Conservation (phyloP, 2,329 filamentous ascomycete species). For the Alternaria sp. region DNA sequence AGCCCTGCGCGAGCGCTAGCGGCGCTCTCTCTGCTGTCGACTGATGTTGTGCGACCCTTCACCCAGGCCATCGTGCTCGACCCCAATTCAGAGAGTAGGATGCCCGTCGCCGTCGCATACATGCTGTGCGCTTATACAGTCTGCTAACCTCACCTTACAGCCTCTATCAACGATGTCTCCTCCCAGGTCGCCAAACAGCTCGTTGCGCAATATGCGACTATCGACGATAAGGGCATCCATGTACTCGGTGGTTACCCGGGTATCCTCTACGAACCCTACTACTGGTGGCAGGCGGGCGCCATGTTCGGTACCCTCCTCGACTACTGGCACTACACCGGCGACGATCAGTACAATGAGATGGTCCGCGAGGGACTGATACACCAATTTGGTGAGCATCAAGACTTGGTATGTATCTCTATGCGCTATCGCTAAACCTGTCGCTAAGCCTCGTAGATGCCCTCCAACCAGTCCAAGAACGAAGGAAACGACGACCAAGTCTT, state of each 20-base stretch:
- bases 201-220: constrained; percentile 60
- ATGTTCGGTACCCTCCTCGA: constrained; percentile 75
- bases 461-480: constrained; percentile 46
- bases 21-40: constrained; percentile 31
- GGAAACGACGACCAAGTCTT: constrained; percentile 66
- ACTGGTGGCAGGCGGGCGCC: constrained; percentile 76
- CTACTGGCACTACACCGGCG: constrained; percentile 84
- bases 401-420: constrained; percentile 26
- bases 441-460: constrained; percentile 35
- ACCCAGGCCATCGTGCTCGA: constrained; percentile 33
- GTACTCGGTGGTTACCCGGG: constrained; percentile 52
- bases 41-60: constrained; percentile 24
- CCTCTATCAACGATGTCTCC: constrained; percentile 56
- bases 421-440: background rate
- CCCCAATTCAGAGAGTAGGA: constrained; percentile 29
- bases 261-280: constrained; percentile 57
- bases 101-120: background rate
- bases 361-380: constrained; percentile 57
- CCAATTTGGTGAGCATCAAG: constrained; percentile 39
- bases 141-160: constrained; percentile 25
- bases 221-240: constrained; percentile 53
- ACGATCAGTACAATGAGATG: constrained; percentile 72
- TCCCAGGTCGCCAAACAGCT: constrained; percentile 55
- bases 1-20: constrained; percentile 34
- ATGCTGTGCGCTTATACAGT: background rate